These are phyloP conservation scores for Coriaria nepalensis DNA, from an alignment of 306 rosid species.

Conservation along the genomic window DNA sequence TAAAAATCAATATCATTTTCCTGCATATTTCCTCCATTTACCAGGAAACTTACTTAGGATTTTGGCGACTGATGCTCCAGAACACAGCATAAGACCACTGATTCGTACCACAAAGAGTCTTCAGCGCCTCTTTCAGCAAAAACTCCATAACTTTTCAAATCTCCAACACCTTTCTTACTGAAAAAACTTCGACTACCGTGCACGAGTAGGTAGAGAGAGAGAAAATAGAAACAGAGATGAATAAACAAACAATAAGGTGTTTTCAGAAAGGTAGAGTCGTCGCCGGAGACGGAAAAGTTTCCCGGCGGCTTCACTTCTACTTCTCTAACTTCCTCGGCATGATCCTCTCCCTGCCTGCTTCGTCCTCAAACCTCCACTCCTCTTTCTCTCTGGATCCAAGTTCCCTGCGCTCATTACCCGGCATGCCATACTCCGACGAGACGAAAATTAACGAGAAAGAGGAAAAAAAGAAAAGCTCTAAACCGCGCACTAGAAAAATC, in stretches of 20 bases:
- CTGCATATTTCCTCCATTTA: not conserved
- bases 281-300: conserved; percentile 30
- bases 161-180: conserved; percentile 13
- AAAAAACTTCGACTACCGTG: conserved; percentile 21
- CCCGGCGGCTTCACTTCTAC: not conserved
- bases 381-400: conserved; percentile 73
- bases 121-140: conserved; percentile 63
- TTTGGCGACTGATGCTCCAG: conserved; percentile 90
- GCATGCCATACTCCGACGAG: conserved; percentile 56
- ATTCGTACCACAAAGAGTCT: conserved; percentile 48
- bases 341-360: conserved; percentile 97
- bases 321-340: conserved; percentile 90
- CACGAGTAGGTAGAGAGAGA: conserved; percentile 1
- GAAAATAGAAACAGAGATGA: not conserved
- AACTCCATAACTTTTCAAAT: conserved; percentile 42
- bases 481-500: too few species aligned
- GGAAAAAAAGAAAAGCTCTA: not conserved
- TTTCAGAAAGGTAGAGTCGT: conserved; percentile 7
- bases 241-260: too few species aligned
- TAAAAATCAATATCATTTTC: too few species aligned
- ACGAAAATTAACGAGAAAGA: conserved; percentile 16
- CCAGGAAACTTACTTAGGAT: conserved; percentile 50
- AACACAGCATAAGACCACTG: conserved; percentile 92
- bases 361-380: conserved; percentile 82
- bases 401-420: conserved; percentile 30